A percentile compares a stretch with the other conserved stretches of the same genome.
Evolutionary conservation across 179 eudicot genomes (phyloP).

Genomic region (Patellifolia procumbens): DNA sequence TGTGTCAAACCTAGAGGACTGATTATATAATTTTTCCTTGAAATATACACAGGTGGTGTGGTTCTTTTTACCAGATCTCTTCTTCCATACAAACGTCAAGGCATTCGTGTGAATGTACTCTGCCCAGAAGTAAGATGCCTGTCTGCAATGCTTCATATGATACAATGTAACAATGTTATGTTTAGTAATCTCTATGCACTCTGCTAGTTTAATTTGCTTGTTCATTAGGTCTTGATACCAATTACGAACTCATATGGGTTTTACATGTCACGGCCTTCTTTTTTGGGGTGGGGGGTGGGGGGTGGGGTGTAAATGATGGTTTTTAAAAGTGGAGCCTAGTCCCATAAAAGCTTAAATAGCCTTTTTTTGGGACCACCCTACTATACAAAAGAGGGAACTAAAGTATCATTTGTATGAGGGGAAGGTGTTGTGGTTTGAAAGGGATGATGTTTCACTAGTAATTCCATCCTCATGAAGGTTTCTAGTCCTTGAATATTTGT

Average conservation of each 20-base stretch:
- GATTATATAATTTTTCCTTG: background rate
- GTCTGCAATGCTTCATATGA: constrained; percentile 9
- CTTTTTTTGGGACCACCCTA: background rate
- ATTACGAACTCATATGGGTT: background rate
- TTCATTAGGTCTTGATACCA: background rate
- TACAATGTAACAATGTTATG: background rate
- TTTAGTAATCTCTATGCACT: background rate
- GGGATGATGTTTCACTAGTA: no score
- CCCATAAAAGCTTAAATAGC: background rate
- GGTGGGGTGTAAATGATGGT: background rate
- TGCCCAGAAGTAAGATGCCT: constrained; percentile 84
- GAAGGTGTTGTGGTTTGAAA: no score
- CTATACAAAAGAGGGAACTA: no score
- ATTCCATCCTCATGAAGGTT: no score
- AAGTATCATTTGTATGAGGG: no score
- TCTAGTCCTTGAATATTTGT: no score
- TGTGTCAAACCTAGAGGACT: constrained; percentile 5
- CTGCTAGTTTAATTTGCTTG: background rate
- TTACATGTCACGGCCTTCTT: background rate
- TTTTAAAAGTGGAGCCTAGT: background rate
- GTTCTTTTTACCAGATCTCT: constrained; percentile 85
- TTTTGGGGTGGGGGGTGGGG: background rate
- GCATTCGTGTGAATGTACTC: constrained; percentile 85
- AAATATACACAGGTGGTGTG: constrained; percentile 63
- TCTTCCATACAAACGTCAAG: constrained; percentile 58